Base-by-base conservation (phyloP, 176 grass and related monocot species). In the Phragmites australis region DNA sequence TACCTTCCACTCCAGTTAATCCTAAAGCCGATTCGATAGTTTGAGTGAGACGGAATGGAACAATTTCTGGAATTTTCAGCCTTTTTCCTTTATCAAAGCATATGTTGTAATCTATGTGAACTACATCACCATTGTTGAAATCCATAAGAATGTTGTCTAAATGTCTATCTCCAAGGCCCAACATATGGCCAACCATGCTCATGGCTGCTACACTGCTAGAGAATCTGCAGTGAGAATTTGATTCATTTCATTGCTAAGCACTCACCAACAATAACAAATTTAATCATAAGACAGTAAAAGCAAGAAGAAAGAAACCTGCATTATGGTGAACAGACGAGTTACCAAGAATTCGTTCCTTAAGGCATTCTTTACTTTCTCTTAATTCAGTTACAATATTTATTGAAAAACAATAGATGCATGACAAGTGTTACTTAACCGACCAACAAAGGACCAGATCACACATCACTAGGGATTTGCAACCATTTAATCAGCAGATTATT, bases 41-140 rank as follows among this genome's bases (percentile, higher is more conserved):
- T 90, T 94, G 94, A 79, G 94, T 94, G 74, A 97, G 89, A 31
- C 94, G 89, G 85, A 97, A 97, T 69, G 94, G 94, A 76, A 97
- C 92, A 77, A 97, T 97, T 90, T 97, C 94, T 84, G 94, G 94
- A 80, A 97, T 94, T 81, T 97, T 97, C 82, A 97, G 72, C 54
- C 92, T 86, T 85, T 90, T 97, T 56, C 94, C 94, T 89, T 97
- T 97, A 77, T 97, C 94, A 88, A 97, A 97, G 76, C 94, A 97
- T 85, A 97, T 62, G 60, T 97, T 97, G 70, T 97, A 97, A 88
- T 97, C 94, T 83, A 97, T 97, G 76, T 97, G 94, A 72, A 97
- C 85, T 74, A 97, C 81, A 79, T 97, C 94, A 59, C 94, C 94
- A 39, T 76, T 94, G 81, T 55, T 87, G 74, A 97, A 92, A 78